Percentiles rank a stretch among this genome's conserved stretches.
Evolutionary conservation across 257 asterid genomes (phyloP).

Genomic region (Nemophila menziesii): DNA sequence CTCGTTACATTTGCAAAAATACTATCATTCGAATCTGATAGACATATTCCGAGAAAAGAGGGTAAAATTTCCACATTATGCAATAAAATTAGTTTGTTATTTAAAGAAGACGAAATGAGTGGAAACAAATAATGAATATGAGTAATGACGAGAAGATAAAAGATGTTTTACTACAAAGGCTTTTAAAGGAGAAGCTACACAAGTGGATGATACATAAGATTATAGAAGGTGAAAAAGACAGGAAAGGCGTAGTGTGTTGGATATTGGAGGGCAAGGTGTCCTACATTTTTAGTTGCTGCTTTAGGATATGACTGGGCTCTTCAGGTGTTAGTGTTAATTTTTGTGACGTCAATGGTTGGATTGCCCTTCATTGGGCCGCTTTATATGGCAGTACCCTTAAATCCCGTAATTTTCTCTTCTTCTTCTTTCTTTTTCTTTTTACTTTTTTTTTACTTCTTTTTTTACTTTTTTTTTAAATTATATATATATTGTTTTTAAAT

Average conservation of each 20-base stretch:
- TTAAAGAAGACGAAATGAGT: conserved; percentile 50
- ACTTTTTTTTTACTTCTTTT: too few species aligned
- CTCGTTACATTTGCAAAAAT: too few species aligned
- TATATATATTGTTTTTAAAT: too few species aligned
- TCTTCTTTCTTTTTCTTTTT: too few species aligned
- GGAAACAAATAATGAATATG: conserved; percentile 49
- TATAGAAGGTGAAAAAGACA: conserved; percentile 70
- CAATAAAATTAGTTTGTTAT: conserved; percentile 41
- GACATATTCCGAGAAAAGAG: too few species aligned
- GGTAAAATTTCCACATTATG: too few species aligned
- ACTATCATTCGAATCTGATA: too few species aligned
- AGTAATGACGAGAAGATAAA: conserved; percentile 39
- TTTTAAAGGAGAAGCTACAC: conserved; percentile 61
- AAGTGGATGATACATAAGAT: conserved; percentile 67
- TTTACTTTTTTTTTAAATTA: too few species aligned
- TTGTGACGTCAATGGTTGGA: conserved; percentile 89
- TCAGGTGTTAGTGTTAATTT: conserved; percentile 75
- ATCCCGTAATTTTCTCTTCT: too few species aligned
- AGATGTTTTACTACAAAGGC: conserved; percentile 52
- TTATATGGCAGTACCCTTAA: conserved; percentile 87
- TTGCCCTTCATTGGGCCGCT: conserved; percentile 98
- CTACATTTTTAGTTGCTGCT: conserved; percentile 83
- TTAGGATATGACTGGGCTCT: conserved; percentile 86
- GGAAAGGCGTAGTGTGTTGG: conserved; percentile 58
- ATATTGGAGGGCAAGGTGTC: conserved; percentile 79